These are phyloP conservation scores for Dicorynia guianensis DNA, from an alignment of 306 rosid species.

Conservation along the genomic window DNA sequence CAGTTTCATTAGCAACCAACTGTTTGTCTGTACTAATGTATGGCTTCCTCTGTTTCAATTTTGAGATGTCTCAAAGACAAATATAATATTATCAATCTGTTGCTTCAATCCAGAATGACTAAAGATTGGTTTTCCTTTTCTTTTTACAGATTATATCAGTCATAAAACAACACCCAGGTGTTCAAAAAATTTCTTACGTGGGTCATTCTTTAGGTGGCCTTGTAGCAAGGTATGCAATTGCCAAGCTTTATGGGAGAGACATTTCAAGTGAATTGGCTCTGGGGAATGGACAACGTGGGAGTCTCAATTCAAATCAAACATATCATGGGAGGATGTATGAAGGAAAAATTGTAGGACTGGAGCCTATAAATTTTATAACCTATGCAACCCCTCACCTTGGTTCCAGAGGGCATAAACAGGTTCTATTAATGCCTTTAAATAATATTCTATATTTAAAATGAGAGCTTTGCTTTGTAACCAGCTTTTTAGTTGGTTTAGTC, in stretches of 20 bases:
- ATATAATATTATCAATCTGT: slow-evolving; percentile 19
- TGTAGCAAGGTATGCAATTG: slow-evolving; percentile 82
- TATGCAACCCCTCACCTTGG: slow-evolving; percentile 94
- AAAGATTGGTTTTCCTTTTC: background rate
- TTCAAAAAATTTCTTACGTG: slow-evolving; percentile 76
- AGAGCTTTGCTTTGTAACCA: background rate
- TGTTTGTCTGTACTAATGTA: background rate
- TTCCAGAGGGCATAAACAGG: slow-evolving; percentile 90
- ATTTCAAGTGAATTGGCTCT: slow-evolving; percentile 38
- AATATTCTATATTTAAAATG: slow-evolving; percentile 5
- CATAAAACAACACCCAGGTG: slow-evolving; percentile 60
- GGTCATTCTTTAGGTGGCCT: slow-evolving; percentile 88
- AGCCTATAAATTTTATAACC: slow-evolving; percentile 82
- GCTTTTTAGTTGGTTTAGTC: background rate
- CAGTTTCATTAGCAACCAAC: slow-evolving; percentile 5
- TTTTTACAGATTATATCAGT: slow-evolving; percentile 68
- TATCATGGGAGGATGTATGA: slow-evolving; percentile 40
- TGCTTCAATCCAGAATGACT: slow-evolving; percentile 32
- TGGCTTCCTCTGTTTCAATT: background rate
- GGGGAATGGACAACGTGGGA: slow-evolving; percentile 55
- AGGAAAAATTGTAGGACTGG: slow-evolving; percentile 81
- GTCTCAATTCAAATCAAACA: slow-evolving; percentile 49
- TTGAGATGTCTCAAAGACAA: slow-evolving; percentile 1
- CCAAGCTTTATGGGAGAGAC: slow-evolving; percentile 68
- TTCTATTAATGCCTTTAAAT: slow-evolving; percentile 6